Evolutionary conservation across 345 rosid species (phyloP).

Genomic region (Camelina hispida): DNA sequence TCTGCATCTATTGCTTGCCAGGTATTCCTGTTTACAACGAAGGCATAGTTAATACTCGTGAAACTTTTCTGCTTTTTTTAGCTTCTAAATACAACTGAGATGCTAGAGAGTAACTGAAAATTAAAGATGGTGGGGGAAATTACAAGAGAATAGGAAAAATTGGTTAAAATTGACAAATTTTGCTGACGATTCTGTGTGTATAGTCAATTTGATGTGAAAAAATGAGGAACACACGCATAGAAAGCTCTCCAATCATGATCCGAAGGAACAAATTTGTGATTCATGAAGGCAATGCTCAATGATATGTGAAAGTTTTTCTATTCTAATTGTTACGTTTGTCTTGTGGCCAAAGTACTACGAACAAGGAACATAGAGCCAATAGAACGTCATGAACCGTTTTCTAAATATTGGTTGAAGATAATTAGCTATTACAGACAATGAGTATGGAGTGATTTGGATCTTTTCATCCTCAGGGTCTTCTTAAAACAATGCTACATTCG

Average conservation of each 20-base stretch:
- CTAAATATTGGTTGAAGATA: not conserved
- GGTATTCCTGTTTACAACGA: slow-evolving; percentile 53
- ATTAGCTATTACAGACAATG: slow-evolving; percentile 14
- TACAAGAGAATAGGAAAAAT: not conserved
- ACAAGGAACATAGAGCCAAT: slow-evolving; percentile 2
- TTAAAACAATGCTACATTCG: slow-evolving; percentile 91
- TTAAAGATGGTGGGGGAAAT: slow-evolving; percentile 1
- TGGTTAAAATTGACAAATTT: slow-evolving; percentile 19
- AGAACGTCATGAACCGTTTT: slow-evolving; percentile 5
- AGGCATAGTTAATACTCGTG: not conserved
- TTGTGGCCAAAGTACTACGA: not conserved
- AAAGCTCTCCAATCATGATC: not conserved
- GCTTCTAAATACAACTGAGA: slow-evolving; percentile 8
- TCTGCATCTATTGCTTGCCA: slow-evolving; percentile 96
- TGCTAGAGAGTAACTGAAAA: slow-evolving; percentile 4
- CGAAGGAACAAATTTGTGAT: not conserved
- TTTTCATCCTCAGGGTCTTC: slow-evolving; percentile 65
- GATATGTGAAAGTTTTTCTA: not conserved
- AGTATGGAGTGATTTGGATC: slow-evolving; percentile 28
- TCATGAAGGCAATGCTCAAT: slow-evolving; percentile 1
- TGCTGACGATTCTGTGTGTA: slow-evolving; percentile 1
- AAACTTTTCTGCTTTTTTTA: not conserved
- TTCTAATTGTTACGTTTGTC: not conserved
- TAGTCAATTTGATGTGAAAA: not conserved
- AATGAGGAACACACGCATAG: not conserved